Conservation (phyloP, 2,329 filamentous ascomycete genomes). For the Arthrobotrys iridis region DNA sequence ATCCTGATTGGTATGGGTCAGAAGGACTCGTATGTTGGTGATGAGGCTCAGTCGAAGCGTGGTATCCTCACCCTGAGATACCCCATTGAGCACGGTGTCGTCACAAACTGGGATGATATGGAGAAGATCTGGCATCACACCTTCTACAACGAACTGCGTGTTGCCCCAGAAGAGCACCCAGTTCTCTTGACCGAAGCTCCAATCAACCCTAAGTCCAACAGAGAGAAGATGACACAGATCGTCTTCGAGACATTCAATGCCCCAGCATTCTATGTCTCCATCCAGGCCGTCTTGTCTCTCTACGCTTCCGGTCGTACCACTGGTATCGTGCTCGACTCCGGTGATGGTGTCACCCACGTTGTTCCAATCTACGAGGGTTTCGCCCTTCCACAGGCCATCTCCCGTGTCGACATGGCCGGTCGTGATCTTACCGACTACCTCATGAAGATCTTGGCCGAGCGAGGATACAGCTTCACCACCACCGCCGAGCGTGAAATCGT, state of each 20-base stretch:
- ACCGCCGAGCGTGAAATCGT: slow-evolving; percentile 99
- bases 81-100: slow-evolving; percentile 99
- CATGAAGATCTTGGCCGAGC: slow-evolving; percentile 99
- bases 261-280: slow-evolving; percentile 99
- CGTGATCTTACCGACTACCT: slow-evolving; percentile 99
- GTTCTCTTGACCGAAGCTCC: slow-evolving; percentile 98
- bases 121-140: slow-evolving; percentile 99
- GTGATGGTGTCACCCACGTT: slow-evolving; percentile 99
- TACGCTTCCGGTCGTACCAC: slow-evolving; percentile 99
- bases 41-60: slow-evolving; percentile 99
- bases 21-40: slow-evolving; percentile 99
- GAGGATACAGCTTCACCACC: slow-evolving; percentile 99
- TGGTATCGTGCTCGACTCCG: slow-evolving; percentile 99
- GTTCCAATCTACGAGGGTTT: slow-evolving; percentile 99
- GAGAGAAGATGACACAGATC: slow-evolving; percentile 99
- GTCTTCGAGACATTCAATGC: slow-evolving; percentile 99
- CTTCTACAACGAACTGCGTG: slow-evolving; percentile 99
- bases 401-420: slow-evolving; percentile 99
- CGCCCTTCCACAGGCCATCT: slow-evolving; percentile 99
- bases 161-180: slow-evolving; percentile 99
- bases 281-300: slow-evolving; percentile 98
- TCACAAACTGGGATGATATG: slow-evolving; percentile 99
- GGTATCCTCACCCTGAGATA: slow-evolving; percentile 99
- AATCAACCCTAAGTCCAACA: slow-evolving; percentile 99
- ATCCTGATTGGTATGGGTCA: slow-evolving; percentile 99